Conservation (phyloP, 164 flowering plant species). For the Protea cynaroides region DNA sequence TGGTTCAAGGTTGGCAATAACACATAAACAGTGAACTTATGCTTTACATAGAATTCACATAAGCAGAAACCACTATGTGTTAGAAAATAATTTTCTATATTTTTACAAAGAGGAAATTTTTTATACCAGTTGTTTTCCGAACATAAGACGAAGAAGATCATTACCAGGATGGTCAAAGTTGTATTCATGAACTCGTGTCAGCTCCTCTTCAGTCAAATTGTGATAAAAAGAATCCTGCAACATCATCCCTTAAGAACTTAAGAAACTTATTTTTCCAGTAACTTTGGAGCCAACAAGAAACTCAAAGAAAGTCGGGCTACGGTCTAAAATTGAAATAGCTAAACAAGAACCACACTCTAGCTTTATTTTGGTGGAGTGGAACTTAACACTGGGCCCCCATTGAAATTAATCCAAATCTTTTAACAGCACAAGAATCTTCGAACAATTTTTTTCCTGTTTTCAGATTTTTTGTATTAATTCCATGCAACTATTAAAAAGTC, state of each 20-base stretch:
- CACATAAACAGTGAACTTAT: too few relatives aligned
- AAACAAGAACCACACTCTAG: neutral
- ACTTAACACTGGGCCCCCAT: neutral
- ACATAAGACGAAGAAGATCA: conserved; percentile 2
- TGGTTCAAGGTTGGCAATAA: too few relatives aligned
- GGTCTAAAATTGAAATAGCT: neutral
- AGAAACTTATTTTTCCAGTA: neutral
- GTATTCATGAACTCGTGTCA: conserved; percentile 72
- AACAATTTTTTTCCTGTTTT: too few relatives aligned
- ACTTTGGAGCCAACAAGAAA: neutral
- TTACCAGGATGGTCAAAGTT: conserved; percentile 97
- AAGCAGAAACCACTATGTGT: neutral
- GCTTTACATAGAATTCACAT: too few relatives aligned
- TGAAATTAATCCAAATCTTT: too few relatives aligned
- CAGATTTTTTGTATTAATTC: too few relatives aligned
- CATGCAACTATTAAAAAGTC: too few relatives aligned
- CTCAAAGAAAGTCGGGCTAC: neutral
- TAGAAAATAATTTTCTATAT: neutral
- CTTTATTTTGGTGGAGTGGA: neutral
- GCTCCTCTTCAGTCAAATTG: conserved; percentile 70
- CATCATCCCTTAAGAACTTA: conserved; percentile 1
- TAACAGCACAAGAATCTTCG: too few relatives aligned
- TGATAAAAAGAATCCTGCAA: conserved; percentile 95
- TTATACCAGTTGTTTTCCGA: neutral
- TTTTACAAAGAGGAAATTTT: conserved; percentile 6